A percentile compares a stretch with the other conserved stretches of the same genome.
phyloP scores from a whole-genome alignment of 2,329 filamentous ascomycete genomes.

The Alternaria incomplexa region DNA sequence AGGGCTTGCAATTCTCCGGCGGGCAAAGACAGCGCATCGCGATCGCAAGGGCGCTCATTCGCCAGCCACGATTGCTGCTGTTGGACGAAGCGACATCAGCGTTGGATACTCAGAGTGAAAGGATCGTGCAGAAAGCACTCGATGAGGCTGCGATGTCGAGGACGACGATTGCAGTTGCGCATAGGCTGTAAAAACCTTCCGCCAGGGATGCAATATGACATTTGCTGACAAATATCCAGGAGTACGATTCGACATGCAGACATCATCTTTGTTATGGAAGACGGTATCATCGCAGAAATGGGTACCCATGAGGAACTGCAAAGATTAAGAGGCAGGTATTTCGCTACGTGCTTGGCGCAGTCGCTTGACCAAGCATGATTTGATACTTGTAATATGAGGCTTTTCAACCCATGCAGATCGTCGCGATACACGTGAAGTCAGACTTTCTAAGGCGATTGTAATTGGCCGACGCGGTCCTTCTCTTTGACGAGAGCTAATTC shows the following conservation, averaged over 20 bases:
- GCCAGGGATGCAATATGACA: too few species aligned
- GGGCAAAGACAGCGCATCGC: conserved; percentile 81
- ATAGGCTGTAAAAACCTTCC: conserved; percentile 54
- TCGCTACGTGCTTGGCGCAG: not conserved
- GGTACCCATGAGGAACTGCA: conserved; percentile 46
- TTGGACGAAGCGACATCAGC: conserved; percentile 63
- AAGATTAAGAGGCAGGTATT: not conserved
- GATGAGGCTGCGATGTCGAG: conserved; percentile 57
- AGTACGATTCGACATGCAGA: conserved; percentile 48
- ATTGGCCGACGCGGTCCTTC: not conserved
- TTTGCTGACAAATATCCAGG: not conserved
- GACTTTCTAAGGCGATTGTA: not conserved
- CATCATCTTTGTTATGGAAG: conserved; percentile 49
- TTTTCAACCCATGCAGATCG: not conserved
- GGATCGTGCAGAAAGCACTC: conserved; percentile 50
- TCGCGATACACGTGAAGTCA: not conserved
- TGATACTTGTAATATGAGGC: not conserved
- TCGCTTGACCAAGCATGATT: not conserved
- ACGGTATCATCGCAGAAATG: conserved; percentile 47
- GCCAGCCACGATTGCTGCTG: conserved; percentile 62
- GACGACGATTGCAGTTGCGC: conserved; percentile 50
- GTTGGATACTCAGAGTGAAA: conserved; percentile 23
- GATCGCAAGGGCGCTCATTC: conserved; percentile 72
- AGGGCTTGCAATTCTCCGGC: conserved; percentile 69
- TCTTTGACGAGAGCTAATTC: not conserved